Percentiles rank a stretch among this genome's conserved stretches.
These are phyloP conservation scores for Aspergillus asperescens DNA, from an alignment of 495 filamentous ascomycete species.

Conservation along the genomic window DNA sequence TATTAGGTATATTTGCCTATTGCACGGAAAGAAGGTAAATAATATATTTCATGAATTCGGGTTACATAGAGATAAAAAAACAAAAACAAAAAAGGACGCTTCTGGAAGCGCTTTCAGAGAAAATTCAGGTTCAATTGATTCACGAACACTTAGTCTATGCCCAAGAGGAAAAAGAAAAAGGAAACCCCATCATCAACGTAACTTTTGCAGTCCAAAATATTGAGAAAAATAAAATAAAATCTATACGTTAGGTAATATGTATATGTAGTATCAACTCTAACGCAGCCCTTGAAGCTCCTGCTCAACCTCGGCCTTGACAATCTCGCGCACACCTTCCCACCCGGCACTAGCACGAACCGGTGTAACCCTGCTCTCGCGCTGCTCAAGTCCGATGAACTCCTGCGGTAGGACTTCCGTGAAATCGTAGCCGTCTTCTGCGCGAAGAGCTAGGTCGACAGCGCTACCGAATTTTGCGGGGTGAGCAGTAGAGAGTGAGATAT, in stretches of 20 bases:
- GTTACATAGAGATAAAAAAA: too few relatives aligned
- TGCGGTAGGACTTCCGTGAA: constrained; percentile 68
- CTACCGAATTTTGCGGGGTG: constrained; percentile 90
- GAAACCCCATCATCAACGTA: neutral
- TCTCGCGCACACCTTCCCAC: constrained; percentile 39
- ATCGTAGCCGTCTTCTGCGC: constrained; percentile 57
- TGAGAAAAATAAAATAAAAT: neutral
- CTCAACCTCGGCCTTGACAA: constrained; percentile 37
- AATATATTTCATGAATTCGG: neutral
- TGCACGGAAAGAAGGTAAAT: neutral
- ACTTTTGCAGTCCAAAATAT: neutral
- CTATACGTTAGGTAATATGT: neutral
- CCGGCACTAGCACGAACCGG: constrained; percentile 23
- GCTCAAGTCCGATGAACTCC: constrained; percentile 69
- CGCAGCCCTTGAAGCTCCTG: constrained; percentile 28
- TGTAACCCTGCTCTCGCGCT: constrained; percentile 45
- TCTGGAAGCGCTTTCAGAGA: too few relatives aligned
- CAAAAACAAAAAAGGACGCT: too few relatives aligned
- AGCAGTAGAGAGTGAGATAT: constrained; percentile 83
- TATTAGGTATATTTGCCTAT: too few relatives aligned
- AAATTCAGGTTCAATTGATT: too few relatives aligned
- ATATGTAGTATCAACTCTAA: constrained; percentile 3
- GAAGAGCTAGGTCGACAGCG: constrained; percentile 71
- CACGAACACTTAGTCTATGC: too few relatives aligned
- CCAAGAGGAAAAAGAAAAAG: too few relatives aligned